phyloP scores from a whole-genome alignment of 768 basidiomycete species.

The Lactifluus subvellereus region DNA sequence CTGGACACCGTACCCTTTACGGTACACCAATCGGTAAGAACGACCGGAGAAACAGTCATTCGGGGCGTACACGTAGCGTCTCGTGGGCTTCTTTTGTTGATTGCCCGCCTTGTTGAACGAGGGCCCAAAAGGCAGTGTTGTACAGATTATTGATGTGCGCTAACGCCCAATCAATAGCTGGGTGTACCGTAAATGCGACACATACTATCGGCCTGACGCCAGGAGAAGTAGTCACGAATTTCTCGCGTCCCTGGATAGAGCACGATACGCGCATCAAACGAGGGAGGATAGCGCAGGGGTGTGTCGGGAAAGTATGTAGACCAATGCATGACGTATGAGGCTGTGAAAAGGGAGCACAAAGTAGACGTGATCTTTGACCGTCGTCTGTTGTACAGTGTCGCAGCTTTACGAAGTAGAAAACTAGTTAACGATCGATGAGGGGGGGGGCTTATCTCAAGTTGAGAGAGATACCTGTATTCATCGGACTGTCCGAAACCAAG shows the following conservation, averaged over 20 bases:
- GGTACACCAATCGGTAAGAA: background rate
- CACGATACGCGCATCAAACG: slow-evolving; percentile 87
- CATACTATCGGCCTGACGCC: slow-evolving; percentile 95
- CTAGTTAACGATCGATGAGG: slow-evolving; percentile 37
- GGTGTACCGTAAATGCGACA: slow-evolving; percentile 7
- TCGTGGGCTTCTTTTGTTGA: slow-evolving; percentile 77
- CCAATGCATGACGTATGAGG: slow-evolving; percentile 89
- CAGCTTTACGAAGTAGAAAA: slow-evolving; percentile 75
- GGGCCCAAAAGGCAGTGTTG: slow-evolving; percentile 94
- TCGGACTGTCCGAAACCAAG: slow-evolving; percentile 95
- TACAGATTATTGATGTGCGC: slow-evolving; percentile 98
- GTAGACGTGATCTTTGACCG: slow-evolving; percentile 81
- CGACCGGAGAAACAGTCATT: background rate
- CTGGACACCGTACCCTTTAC: slow-evolving; percentile 80
- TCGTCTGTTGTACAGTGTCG: slow-evolving; percentile 79
- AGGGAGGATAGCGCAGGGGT: slow-evolving; percentile 75
- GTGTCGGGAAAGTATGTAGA: slow-evolving; percentile 65
- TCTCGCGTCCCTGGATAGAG: slow-evolving; percentile 69
- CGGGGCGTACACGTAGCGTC: slow-evolving; percentile 54
- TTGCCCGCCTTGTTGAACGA: slow-evolving; percentile 78
- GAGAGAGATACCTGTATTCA: slow-evolving; percentile 70
- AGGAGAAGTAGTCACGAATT: slow-evolving; percentile 88
- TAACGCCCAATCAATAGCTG: slow-evolving; percentile 31
- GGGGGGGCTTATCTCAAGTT: background rate
- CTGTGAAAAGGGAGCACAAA: slow-evolving; percentile 83